Evolutionary conservation across 192 early-diverging fungal genomes (phyloP), one percentile per base, ranked within the genome.

Genomic region (Kickxella alabastrina): DNA sequence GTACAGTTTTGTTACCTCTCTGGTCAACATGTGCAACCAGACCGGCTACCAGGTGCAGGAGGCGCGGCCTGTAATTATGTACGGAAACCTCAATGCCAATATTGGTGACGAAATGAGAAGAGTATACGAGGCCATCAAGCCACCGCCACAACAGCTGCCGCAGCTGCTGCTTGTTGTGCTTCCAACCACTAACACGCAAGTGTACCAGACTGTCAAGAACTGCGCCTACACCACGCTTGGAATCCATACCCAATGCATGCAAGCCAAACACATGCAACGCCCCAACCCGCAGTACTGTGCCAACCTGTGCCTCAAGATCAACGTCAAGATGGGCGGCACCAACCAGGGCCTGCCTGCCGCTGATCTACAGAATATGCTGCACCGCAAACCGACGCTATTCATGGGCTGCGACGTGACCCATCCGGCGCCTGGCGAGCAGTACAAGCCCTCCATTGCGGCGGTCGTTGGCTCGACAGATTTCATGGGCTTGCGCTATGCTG

Each of bases 391-490:
- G 17, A 93, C 94, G 12, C 84, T 97, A 45, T 54, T 97, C 22
- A 72, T 97, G 52, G 94, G 94, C 19, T 92, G 91, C 13, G 92
- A 97, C 68, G 87, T 97, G 26, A 91, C 89, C 9, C 93, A 93
- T 59, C 84, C 88, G 22, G 68, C 78, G 23, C 87, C 92, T 28
- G 89, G 87, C 2, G 79, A 83, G 35, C 64, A 34, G 12, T 48
- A 56, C 40, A 75, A 82, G 28, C 86, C 86, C 1, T 92, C 91
- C 14, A 86, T 93, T 58, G 87, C 87, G 10, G 78, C 91, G 0
- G 62, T 89, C 14, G 87, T 89, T 8, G 90, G 80, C 6, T 82
- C 82, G n/a, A 79, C 84, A 45, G 85, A 90, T 48, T 43, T 68
- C 15, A 61, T 74, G 65, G 86, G 82, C 7, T 67, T 82, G 24